Base-by-base conservation (phyloP, 1,284 basidiomycete genomes). In the Naganishia cerealis region DNA sequence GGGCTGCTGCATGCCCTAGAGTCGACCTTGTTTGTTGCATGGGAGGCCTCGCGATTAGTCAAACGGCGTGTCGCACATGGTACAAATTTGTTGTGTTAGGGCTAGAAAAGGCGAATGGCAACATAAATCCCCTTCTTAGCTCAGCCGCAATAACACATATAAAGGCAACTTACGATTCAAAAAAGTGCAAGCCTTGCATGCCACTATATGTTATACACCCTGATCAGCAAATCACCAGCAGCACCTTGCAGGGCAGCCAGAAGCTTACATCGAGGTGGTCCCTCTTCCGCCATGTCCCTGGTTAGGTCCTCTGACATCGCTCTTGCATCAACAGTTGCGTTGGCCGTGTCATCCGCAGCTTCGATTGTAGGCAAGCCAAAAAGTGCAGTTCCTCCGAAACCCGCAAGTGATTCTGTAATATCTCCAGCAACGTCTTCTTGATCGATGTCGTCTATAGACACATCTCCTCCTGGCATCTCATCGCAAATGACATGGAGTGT, bases 401-500 rank as follows among this genome's bases (percentile, higher is more conserved):
- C 61, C 7, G 61, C 61, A 54, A 54, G 50, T 12, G 50, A 63
- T 29, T 36, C 33, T 40, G 50, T 38, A 26, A 39, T n/a, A 40
- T 50, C 61, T 24, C 21, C 53, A 5, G 38, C 39, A 48, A 52
- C 39, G 38, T 13, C 43, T 0, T 57, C 54, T 57, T 52, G 54
- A 5, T 36, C 50, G n/a, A 57, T 52, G 15, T 57, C 59, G 54
- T 65, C 46, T 21, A 63, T 65, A 21, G 42, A 43, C 8, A 33
- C 59, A 3, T 40, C 53, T 29, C 55, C 69, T 18, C 58, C 66
- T n/a, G 58, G 10, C 29, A 53, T 43, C 26, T 55, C 58, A 52
- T 59, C 65, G 39, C 46, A 29, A 21, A 55, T 24, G n/a, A 70
- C 29, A 52, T 65, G 50, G 21, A 70, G 15, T 2, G 48, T 57